phyloP scores from a whole-genome alignment of 1,284 basidiomycete genomes.

The Naganishia albida region DNA sequence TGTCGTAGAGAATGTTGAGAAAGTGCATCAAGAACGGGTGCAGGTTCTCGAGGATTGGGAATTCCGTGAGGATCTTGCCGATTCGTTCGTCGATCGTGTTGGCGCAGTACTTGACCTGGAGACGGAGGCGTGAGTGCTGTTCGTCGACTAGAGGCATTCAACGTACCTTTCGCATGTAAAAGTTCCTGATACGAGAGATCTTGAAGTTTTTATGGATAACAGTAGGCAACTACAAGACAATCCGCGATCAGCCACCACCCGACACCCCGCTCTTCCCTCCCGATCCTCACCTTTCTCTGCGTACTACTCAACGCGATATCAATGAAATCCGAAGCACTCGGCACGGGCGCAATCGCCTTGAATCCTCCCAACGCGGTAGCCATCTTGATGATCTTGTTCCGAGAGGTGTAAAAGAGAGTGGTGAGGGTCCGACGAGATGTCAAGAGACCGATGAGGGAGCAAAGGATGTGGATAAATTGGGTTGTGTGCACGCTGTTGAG shows the following conservation, averaged over 20 bases:
- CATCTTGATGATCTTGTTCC: slow-evolving; percentile 13
- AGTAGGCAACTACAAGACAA: slow-evolving; percentile 26
- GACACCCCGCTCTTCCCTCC: neutral
- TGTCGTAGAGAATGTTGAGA: slow-evolving; percentile 96
- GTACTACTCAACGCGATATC: slow-evolving; percentile 68
- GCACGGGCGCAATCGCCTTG: slow-evolving; percentile 95
- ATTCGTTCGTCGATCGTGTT: slow-evolving; percentile 97
- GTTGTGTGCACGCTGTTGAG: neutral
- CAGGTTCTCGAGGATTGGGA: slow-evolving; percentile 96
- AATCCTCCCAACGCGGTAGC: slow-evolving; percentile 58
- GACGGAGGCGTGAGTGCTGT: neutral
- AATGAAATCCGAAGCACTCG: slow-evolving; percentile 89
- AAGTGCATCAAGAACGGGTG: slow-evolving; percentile 92
- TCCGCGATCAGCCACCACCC: slow-evolving; percentile 60
- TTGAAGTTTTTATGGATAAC: slow-evolving; percentile 99
- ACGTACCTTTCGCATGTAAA: slow-evolving; percentile 88
- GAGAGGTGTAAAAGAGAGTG: neutral
- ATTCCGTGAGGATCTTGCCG: slow-evolving; percentile 87
- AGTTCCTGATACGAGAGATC: slow-evolving; percentile 63
- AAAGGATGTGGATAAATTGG: neutral
- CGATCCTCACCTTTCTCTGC: slow-evolving; percentile 27
- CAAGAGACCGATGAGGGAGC: neutral
- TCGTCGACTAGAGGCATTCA: too few relatives aligned
- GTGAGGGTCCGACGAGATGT: slow-evolving; percentile 4
- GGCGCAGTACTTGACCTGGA: slow-evolving; percentile 89